Conservation (phyloP, 371 early-diverging fungal genomes). For the Mycotypha africana region DNA sequence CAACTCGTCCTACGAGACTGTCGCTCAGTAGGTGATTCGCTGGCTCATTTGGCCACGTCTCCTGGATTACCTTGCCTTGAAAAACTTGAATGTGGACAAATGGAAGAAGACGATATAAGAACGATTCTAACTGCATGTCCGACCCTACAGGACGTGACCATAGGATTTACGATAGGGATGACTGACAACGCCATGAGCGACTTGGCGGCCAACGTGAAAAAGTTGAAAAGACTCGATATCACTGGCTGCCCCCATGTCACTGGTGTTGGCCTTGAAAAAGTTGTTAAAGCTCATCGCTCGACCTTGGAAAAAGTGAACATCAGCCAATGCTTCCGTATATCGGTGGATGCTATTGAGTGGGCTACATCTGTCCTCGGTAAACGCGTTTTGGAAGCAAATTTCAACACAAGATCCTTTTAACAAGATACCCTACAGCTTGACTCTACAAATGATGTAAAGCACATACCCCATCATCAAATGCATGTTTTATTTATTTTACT, state of each 20-base stretch:
- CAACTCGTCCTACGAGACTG: background rate
- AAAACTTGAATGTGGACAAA: background rate
- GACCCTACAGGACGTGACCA: slow-evolving; percentile 1
- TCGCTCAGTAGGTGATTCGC: background rate
- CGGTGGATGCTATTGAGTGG: slow-evolving; percentile 21
- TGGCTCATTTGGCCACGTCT: background rate
- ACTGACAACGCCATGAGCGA: slow-evolving; percentile 14
- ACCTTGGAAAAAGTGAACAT: slow-evolving; percentile 11
- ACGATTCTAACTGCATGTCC: slow-evolving; percentile 5
- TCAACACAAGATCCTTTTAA: no score
- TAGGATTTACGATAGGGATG: slow-evolving; percentile 6
- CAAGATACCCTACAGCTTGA: no score
- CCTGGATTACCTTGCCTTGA: slow-evolving; percentile 4
- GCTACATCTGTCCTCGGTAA: slow-evolving; percentile 11
- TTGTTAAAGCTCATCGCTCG: slow-evolving; percentile 9
- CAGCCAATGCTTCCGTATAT: slow-evolving; percentile 18
- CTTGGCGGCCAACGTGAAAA: slow-evolving; percentile 1
- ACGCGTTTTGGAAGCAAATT: slow-evolving; percentile 12
- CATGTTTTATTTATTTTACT: no score
- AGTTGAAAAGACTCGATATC: slow-evolving; percentile 18
- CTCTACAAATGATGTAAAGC: no score
- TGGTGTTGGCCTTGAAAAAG: slow-evolving; percentile 20
- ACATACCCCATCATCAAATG: no score
- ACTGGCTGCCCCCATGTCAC: slow-evolving; percentile 20
- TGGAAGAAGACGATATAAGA: slow-evolving; percentile 5